Percentiles rank a stretch among this genome's conserved stretches.
Conservation (phyloP, 2,329 filamentous ascomycete species). For the Fusarium sambucinum region DNA sequence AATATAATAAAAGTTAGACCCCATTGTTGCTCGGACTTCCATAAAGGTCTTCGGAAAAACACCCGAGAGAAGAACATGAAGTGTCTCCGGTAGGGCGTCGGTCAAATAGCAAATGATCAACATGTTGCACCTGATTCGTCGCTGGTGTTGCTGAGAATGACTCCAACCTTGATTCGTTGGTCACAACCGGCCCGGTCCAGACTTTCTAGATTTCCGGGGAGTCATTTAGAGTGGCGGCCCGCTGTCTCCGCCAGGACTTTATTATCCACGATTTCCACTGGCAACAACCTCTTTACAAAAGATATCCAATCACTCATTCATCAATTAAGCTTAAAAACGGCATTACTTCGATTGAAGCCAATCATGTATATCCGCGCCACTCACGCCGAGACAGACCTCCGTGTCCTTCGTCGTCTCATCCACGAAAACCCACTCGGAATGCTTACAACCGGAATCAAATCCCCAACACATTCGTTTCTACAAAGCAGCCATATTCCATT, state of each 20-base stretch:
- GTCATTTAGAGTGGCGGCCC: conserved; percentile 15
- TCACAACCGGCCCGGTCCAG: conserved; percentile 25
- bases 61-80: not conserved
- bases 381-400: conserved; percentile 65
- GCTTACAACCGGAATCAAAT: conserved; percentile 70
- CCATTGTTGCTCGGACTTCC: too few relatives aligned
- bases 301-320: too few relatives aligned
- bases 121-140: not conserved
- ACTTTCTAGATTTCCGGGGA: not conserved
- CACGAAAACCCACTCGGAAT: conserved; percentile 70
- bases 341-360: accelerated
- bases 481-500: conserved; percentile 73
- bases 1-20: too few relatives aligned
- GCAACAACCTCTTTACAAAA: accelerated
- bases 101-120: not conserved
- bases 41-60: not conserved
- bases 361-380: conserved; percentile 38
- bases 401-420: conserved; percentile 67
- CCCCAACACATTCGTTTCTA: conserved; percentile 60
- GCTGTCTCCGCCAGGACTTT: conserved; percentile 25
- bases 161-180: conserved; percentile 14
- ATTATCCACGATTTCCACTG: not conserved
- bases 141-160: conserved; percentile 17
- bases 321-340: not conserved
- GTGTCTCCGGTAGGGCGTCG: conserved; percentile 3